Conservation (phyloP, 208 protist species). For the Trypanosoma vivax region DNA sequence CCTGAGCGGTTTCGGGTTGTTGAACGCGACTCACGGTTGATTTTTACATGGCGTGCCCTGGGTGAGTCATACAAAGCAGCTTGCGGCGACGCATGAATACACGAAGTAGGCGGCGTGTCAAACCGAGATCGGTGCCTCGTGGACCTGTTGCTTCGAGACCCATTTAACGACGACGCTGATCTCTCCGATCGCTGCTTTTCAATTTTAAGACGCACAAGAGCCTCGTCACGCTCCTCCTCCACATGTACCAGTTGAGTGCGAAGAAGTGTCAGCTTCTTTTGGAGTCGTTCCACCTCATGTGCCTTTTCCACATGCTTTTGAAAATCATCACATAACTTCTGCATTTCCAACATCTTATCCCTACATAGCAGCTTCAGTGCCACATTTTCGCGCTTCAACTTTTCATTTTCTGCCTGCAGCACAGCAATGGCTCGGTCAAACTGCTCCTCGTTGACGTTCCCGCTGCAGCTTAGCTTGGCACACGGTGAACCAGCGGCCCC, state of each 20-base stretch:
- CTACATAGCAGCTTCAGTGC: constrained; percentile 50
- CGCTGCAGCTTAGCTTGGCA: neutral
- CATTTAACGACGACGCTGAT: neutral
- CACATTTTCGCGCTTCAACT: constrained; percentile 51
- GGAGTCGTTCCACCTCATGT: constrained; percentile 39
- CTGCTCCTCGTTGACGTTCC: neutral
- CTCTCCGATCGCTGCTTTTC: neutral
- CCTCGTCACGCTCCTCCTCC: constrained; percentile 32
- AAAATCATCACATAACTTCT: constrained; percentile 73
- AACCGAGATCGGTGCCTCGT: constrained; percentile 18
- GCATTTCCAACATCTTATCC: constrained; percentile 86
- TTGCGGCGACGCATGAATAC: neutral
- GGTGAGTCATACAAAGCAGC: constrained; percentile 37
- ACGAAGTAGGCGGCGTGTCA: constrained; percentile 17
- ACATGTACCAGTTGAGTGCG: constrained; percentile 34
- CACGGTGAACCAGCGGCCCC: no score
- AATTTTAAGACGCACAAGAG: constrained; percentile 19
- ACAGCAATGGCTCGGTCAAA: constrained; percentile 1
- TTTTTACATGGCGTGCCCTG: constrained; percentile 41
- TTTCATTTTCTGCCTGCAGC: constrained; percentile 46
- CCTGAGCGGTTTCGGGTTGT: constrained; percentile 4
- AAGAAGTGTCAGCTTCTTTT: constrained; percentile 37
- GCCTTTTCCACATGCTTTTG: constrained; percentile 30
- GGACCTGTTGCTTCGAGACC: constrained; percentile 5
- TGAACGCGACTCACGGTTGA: constrained; percentile 18